Percentiles rank a stretch among this genome's conserved stretches.
Evolutionary conservation across 345 rosid genomes (phyloP).

Genomic region (Melastoma malabathricum): DNA sequence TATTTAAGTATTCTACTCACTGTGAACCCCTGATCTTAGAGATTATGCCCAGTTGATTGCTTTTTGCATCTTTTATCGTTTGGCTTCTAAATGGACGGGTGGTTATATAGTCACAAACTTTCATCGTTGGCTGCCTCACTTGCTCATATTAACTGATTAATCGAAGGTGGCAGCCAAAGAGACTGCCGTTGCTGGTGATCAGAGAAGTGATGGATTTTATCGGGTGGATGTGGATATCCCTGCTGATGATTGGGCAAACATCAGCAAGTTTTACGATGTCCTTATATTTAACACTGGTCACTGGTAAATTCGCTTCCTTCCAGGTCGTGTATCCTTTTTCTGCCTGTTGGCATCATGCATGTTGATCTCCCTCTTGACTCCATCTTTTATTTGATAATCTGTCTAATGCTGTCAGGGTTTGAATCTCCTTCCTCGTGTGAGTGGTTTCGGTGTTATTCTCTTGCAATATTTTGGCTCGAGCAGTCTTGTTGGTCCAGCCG

Average conservation of each 20-base stretch:
- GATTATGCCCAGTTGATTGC: no score
- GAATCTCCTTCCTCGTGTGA: no score
- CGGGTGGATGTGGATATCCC: slow-evolving; percentile 86
- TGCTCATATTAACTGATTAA: slow-evolving; percentile 35
- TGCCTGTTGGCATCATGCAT: not conserved
- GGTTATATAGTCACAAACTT: not conserved
- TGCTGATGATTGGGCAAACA: slow-evolving; percentile 67
- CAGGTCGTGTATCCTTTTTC: not conserved
- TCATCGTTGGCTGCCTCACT: slow-evolving; percentile 14
- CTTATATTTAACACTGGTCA: slow-evolving; percentile 86
- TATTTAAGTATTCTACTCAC: no score
- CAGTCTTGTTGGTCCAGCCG: no score
- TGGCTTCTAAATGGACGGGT: no score
- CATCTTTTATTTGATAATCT: no score
- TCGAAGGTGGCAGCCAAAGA: slow-evolving; percentile 72
- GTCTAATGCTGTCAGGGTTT: no score
- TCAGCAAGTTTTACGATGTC: slow-evolving; percentile 62
- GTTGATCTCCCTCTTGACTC: no score
- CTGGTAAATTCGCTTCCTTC: slow-evolving; percentile 36
- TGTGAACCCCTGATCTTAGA: no score
- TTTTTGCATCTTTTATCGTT: no score
- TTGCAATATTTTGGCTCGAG: no score
- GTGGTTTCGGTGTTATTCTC: no score
- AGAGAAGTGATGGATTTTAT: slow-evolving; percentile 37
- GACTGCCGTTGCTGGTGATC: slow-evolving; percentile 17